Base-by-base conservation (phyloP, 1,139 yeast species). In the Pichia inconspicua region DNA sequence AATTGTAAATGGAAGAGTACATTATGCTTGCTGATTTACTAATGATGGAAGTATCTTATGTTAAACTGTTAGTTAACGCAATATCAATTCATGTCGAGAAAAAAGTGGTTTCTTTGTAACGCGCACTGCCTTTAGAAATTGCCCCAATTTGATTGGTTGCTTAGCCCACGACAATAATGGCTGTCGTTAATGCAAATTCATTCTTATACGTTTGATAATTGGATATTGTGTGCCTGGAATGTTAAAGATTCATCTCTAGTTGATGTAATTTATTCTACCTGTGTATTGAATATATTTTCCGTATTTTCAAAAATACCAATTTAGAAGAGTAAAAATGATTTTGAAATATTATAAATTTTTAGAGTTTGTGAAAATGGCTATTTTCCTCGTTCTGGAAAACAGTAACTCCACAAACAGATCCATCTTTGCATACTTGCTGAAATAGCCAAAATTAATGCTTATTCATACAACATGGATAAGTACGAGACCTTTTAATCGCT, bases 1-100 rank as follows among this genome's bases (percentile, higher is more conserved):
- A 74, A 77, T 80, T 81, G 77, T 78, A 80, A 56, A 82, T 60
- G 45, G 78, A 66, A 43, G 83, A 64, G 65, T 75, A 70, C 55
- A 56, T 48, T 41, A 41, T 37, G 41, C 40, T 43, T 30, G 42
- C 34, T 27, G 31, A 36, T 41, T 34, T 2, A 36, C 34, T 41
- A 7, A 10, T 11, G 12, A 28, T 17, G n/a, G 9, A 12, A 22
- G 27, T 15, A 22, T 12, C 10, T n/a, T 15, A 8, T 14, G n/a
- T 14, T n/a, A 11, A 11, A 32, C 36, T 32, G 6, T 14, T 32
- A 32, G 11, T 11, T 32, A 27, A 27, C 34, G 12, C 34, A 37
- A 17, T 19, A 17, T 22, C 22, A 37, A 37, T 9, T 9, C 40
- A 37, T 37, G 28, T 37, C 40, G 40, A 37, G 22, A 22, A 37